Percentiles rank a stretch among this genome's conserved stretches.
Evolutionary conservation across 169 alveolate species (phyloP).

Genomic region (Cytauxzoon felis): DNA sequence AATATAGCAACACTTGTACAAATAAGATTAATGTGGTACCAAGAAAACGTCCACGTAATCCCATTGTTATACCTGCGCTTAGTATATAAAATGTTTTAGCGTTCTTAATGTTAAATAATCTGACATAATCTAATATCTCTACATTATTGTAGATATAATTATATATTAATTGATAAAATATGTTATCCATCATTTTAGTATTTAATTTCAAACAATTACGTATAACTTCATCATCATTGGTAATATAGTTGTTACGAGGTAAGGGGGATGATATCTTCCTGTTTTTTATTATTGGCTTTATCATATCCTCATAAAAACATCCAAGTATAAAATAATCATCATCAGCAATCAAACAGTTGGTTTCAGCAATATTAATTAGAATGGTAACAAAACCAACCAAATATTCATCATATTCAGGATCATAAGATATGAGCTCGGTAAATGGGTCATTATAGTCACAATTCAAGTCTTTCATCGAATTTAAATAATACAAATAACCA

Average conservation of each 20-base stretch:
- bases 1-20: constrained; percentile 37
- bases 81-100: constrained; percentile 46
- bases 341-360: constrained; percentile 25
- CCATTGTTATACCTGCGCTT: constrained; percentile 59
- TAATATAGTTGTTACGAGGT: background rate
- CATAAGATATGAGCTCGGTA: constrained; percentile 20
- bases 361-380: constrained; percentile 15
- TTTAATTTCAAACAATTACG: background rate
- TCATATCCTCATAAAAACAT: constrained; percentile 13
- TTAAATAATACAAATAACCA: background rate
- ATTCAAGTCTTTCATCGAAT: background rate
- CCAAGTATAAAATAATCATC: constrained; percentile 37
- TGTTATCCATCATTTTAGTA: constrained; percentile 1
- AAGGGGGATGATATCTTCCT: too few species aligned
- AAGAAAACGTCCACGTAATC: constrained; percentile 36
- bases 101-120: background rate
- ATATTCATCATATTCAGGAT: constrained; percentile 47
- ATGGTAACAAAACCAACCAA: constrained; percentile 53
- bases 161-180: constrained; percentile 30
- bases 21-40: constrained; percentile 51
- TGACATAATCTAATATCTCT: constrained; percentile 19
- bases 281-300: constrained; percentile 7
- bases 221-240: background rate
- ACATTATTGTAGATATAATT: constrained; percentile 30
- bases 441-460: constrained; percentile 1